Evolutionary conservation across 805 yeast genomes (phyloP), one percentile per base, ranked within the genome.

Genomic region (Yarrowia sp.): DNA sequence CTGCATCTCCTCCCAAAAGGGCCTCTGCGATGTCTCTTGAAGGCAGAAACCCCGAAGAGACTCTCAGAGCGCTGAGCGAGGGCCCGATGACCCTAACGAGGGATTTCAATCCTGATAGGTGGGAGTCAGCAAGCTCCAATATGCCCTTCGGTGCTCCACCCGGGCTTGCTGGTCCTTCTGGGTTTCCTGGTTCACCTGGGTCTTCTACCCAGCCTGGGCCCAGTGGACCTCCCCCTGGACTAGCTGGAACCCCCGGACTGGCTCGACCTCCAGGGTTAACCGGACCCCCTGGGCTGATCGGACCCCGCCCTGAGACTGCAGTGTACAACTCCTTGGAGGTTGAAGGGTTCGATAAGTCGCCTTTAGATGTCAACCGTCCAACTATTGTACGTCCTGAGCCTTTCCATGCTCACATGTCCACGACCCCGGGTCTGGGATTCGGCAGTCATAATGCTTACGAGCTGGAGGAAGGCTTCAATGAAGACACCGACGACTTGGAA

Each of bases 231-330:
- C 30, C 30, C 16, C 48, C 48, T 16, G 48, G 48, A 21, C 48
- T 41, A 5, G 7, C 11, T 22, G 28, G 14, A 3, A 30, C 56
- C 22, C 56, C 56, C 4, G 54, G 59, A 5, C 32, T 51, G 12
- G 16, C 33, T 22, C 19, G 33, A 10, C 38, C 59, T n/a, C 32
- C 58, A 2, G 52, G 35, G 8, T 11, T 48, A 17, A 1, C 19
- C 5, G 36, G 24, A 12, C 56, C 56, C 8, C 56, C 56, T 1
- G 56, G 56, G 2, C 19, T 51, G 30, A 2, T 14, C n/a, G 58
- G 58, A 16, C 41, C 58, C 10, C 40, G 58, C 16, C 58, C 58
- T n/a, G 58, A 51, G 7, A 51, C 58, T 22, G 19, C 58, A 9
- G 32, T 16, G n/a, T 51, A 51, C 58, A 35, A 51, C 41, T 8